Base-by-base conservation (phyloP, 1,139 yeast species). In the Blastobotrys raffinosifermentans region DNA sequence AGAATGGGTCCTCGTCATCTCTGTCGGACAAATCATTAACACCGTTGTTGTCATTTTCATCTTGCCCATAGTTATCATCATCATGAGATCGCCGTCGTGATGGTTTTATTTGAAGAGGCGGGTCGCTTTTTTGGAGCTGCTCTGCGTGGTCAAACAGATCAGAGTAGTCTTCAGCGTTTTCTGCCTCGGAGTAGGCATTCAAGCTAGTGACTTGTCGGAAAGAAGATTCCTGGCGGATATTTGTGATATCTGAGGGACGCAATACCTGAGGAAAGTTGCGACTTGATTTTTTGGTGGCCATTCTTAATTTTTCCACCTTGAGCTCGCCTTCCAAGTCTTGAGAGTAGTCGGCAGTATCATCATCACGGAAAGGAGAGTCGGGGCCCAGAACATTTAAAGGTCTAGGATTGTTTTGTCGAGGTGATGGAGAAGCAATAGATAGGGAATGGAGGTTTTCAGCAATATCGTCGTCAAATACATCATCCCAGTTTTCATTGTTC, bases 1-100 rank as follows among this genome's bases (percentile, higher is more conserved):
- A 46, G 45, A 57, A 58, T 3, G 60, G 57, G 26, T 56, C 61
- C 14, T 47, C 52, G 4, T 51, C 56, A 14, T 44, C 46, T 27
- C 40, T 33, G 3, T 47, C 54, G 11, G n/a, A n/a, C n/a, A n/a
- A n/a, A n/a, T n/a, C n/a, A n/a, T n/a, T n/a, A n/a, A n/a, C n/a
- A n/a, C n/a, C n/a, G n/a, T n/a, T n/a, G n/a, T n/a, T n/a, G n/a
- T n/a, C n/a, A n/a, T n/a, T n/a, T n/a, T n/a, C n/a, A n/a, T n/a
- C n/a, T n/a, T n/a, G n/a, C n/a, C n/a, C n/a, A n/a, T n/a, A n/a
- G n/a, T n/a, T n/a, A n/a, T n/a, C n/a, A n/a, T n/a, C n/a, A n/a
- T n/a, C n/a, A n/a, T n/a, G n/a, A n/a, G n/a, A n/a, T n/a, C n/a
- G n/a, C n/a, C n/a, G n/a, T n/a, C n/a, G n/a, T n/a, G n/a, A n/a